A percentile compares a stretch with the other conserved stretches of the same genome.
Evolutionary conservation across 2,329 filamentous ascomycete genomes (phyloP).

Genomic region (Coniochaeta sp.): DNA sequence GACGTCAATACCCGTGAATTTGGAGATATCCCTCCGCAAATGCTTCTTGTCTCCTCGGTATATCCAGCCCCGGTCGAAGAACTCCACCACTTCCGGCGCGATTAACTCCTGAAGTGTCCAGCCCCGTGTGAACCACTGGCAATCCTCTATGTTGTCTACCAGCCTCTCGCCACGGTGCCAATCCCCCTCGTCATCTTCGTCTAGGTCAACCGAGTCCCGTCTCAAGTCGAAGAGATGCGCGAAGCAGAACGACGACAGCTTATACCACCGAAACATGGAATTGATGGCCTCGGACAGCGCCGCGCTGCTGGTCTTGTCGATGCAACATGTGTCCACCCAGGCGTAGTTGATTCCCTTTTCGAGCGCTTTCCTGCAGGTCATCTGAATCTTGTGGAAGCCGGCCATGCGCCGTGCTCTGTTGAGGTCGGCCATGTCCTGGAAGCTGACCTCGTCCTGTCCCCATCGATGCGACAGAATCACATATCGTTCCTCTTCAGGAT

Average conservation of each 20-base stretch:
- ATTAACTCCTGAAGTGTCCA: conserved; percentile 13
- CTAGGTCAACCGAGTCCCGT: conserved; percentile 1
- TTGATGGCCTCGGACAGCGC: conserved; percentile 11
- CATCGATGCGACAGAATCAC: conserved; percentile 5
- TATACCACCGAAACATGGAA: conserved; percentile 12
- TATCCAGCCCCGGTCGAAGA: conserved; percentile 10
- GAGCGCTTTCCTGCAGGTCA: conserved; percentile 3
- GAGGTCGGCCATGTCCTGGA: conserved; percentile 3
- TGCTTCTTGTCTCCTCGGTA: conserved; percentile 7
- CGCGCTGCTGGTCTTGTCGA: conserved; percentile 3
- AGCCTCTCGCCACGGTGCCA: neutral
- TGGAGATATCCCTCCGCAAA: conserved; percentile 5
- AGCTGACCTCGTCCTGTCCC: conserved; percentile 4
- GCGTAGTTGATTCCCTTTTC: neutral
- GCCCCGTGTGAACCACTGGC: conserved; percentile 9
- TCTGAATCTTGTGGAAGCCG: conserved; percentile 5
- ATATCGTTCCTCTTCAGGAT: conserved; percentile 2
- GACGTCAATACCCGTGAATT: conserved; percentile 9
- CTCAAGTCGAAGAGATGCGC: conserved; percentile 9
- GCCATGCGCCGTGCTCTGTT: neutral
- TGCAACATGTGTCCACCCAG: conserved; percentile 5
- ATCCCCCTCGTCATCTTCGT: neutral
- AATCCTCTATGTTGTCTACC: conserved; percentile 5
- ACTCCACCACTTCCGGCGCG: conserved; percentile 8
- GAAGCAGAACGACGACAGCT: conserved; percentile 7